Conservation (phyloP, 2,329 filamentous ascomycete species). For the Fusarium odoratissimum region DNA sequence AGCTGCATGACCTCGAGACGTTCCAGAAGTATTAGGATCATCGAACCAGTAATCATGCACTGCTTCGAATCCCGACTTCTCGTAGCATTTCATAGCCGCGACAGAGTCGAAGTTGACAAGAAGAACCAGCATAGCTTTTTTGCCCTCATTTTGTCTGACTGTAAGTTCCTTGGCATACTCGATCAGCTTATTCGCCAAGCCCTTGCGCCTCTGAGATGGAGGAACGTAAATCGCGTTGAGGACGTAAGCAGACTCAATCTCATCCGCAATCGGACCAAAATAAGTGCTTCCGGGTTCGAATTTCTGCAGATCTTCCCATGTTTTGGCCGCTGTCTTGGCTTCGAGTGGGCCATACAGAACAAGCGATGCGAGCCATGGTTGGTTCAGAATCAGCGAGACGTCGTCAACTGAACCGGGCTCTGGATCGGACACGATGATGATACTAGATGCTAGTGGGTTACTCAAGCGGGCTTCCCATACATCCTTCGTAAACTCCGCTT, state of each 20-base stretch:
- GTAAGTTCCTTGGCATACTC: constrained; percentile 9
- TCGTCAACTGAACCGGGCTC: background rate
- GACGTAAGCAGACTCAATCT: constrained; percentile 2
- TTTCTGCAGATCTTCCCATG: background rate
- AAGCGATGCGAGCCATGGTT: constrained; percentile 28
- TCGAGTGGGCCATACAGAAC: constrained; percentile 18
- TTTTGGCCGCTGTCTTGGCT: background rate
- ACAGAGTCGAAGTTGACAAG: constrained; percentile 17
- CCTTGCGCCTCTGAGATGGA: constrained; percentile 14
- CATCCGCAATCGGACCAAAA: background rate
- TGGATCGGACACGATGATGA: background rate
- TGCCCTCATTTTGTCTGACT: background rate
- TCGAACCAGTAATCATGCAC: constrained; percentile 29
- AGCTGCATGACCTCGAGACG: constrained; percentile 3
- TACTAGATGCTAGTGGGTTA: constrained; percentile 9
- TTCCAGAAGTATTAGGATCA: background rate
- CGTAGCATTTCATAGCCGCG: constrained; percentile 19
- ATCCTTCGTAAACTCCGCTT: background rate
- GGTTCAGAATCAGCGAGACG: background rate
- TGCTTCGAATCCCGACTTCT: constrained; percentile 27
- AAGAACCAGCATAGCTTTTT: constrained; percentile 1
- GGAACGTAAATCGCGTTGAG: constrained; percentile 33
- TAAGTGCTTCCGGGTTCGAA: background rate
- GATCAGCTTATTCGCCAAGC: constrained; percentile 12
- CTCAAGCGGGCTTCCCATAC: constrained; percentile 14